Base-by-base conservation (phyloP, 768 basidiomycete genomes). In the Candolleomyces efflorescens region DNA sequence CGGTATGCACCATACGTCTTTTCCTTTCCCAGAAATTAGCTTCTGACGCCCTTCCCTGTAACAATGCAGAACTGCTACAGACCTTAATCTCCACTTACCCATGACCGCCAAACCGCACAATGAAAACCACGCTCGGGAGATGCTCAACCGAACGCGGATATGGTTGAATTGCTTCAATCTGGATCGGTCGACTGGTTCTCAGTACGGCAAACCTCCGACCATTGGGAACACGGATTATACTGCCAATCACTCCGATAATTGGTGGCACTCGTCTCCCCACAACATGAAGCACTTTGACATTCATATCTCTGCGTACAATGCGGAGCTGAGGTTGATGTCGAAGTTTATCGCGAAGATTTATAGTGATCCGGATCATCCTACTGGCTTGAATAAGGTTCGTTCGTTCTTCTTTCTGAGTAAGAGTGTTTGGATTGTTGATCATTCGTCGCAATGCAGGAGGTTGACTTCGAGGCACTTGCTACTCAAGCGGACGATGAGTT, bases 101-200 rank as follows among this genome's bases (percentile, higher is more conserved):
- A 79, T 80, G 44, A 84, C 85, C 1, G 84, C 85, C 23, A 85
- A 87, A 63, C 87, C 90, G 9, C 73, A 84, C 13, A 91, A 91
- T 64, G 92, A 94, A 69, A 81, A 82, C 56, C 87, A 90, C 59
- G 88, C 89, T 6, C 83, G 94, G 41, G 90, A 94, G 73, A 83
- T 94, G 72, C 82, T 94, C 55, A 96, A 94, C 67, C 86, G 94
- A 43, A 92, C 92, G 53, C 84, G 94, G 20, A 82, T 90, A 5
- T 98, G 94, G 94, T 73, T 96, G 57, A 90, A 87, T 67, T 94
- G 92, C 71, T 92, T 89, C 73, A 92, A 94, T 70, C 75, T 96
- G 43, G 94, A 98, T 69, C 86, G 92, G 22, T 94, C 92, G 5
- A 88, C 90, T 7, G 86, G 90, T 3, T 87, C 86, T 17, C 89